A percentile compares a stretch with the other conserved stretches of the same genome.
Evolutionary conservation across 176 grass and related monocot species (phyloP).

Genomic region (Raddia distichophylla): DNA sequence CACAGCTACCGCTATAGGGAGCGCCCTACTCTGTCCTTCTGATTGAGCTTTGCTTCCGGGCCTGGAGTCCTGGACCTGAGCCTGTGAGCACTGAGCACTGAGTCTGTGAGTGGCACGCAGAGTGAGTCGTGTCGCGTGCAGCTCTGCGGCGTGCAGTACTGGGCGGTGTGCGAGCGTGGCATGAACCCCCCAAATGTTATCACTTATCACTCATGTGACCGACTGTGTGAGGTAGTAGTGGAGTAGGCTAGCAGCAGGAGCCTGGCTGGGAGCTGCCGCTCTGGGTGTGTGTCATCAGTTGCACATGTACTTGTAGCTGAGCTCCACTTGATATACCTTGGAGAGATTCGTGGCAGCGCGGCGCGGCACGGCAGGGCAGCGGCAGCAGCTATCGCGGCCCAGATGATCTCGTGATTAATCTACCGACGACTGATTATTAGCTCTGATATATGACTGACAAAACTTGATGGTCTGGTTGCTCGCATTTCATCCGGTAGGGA

Average conservation of each 20-base stretch:
- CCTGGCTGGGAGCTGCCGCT: background rate
- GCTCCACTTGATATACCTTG: background rate
- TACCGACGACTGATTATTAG: background rate
- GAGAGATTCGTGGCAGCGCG: background rate
- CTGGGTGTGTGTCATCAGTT: background rate
- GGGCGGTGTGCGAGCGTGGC: background rate
- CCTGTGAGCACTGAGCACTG: background rate
- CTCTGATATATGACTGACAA: background rate
- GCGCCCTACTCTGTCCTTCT: background rate
- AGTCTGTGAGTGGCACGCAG: background rate
- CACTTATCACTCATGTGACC: background rate
- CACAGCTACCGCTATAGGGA: background rate
- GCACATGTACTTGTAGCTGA: conserved; percentile 18
- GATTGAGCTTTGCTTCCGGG: conserved; percentile 2
- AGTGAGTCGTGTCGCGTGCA: background rate
- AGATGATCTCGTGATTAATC: background rate
- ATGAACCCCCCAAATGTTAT: background rate
- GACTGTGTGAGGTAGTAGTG: background rate
- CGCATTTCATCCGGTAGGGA: no score
- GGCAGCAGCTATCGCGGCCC: background rate
- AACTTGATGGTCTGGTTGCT: background rate
- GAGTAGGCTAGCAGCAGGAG: conserved; percentile 1
- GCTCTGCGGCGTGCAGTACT: background rate
- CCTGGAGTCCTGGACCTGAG: background rate
- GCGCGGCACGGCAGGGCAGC: background rate